These are phyloP conservation scores for Verruconis gallopava DNA, from an alignment of 2,329 filamentous ascomycete species.

Conservation along the genomic window DNA sequence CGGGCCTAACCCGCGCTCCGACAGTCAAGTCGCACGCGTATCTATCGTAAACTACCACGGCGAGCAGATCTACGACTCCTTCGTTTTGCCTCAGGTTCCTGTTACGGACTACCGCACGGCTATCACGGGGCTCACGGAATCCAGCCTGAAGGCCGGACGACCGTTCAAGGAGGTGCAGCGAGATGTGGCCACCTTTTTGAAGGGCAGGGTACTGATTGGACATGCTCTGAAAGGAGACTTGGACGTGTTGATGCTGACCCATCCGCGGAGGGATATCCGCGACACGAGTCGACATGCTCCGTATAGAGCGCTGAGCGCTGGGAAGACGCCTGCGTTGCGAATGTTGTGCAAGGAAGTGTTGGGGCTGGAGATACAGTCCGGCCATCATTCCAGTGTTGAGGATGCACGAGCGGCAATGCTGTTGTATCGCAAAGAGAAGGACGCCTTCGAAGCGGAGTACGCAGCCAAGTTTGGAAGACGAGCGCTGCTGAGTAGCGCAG, in stretches of 20 bases:
- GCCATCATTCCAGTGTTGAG: slow-evolving; percentile 49
- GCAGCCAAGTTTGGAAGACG: slow-evolving; percentile 12
- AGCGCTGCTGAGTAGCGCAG: not conserved
- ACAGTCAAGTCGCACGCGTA: slow-evolving; percentile 70
- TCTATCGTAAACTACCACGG: slow-evolving; percentile 92
- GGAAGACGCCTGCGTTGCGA: slow-evolving; percentile 56
- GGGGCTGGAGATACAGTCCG: slow-evolving; percentile 46
- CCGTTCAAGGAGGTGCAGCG: slow-evolving; percentile 64
- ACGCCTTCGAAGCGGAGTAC: slow-evolving; percentile 55
- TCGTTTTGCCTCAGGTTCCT: slow-evolving; percentile 61
- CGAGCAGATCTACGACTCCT: slow-evolving; percentile 86
- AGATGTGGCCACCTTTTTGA: slow-evolving; percentile 55
- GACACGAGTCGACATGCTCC: slow-evolving; percentile 70
- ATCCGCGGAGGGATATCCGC: slow-evolving; percentile 64
- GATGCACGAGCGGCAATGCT: slow-evolving; percentile 88
- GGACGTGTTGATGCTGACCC: slow-evolving; percentile 60
- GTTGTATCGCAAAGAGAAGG: slow-evolving; percentile 71
- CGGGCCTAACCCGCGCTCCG: slow-evolving; percentile 47
- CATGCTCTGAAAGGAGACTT: slow-evolving; percentile 74
- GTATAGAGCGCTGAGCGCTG: slow-evolving; percentile 57
- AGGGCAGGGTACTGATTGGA: slow-evolving; percentile 62
- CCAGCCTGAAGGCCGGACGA: slow-evolving; percentile 46
- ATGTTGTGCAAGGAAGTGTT: slow-evolving; percentile 43
- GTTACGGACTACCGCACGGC: slow-evolving; percentile 86
- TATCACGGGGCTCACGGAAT: slow-evolving; percentile 68